These are phyloP conservation scores for Rossbeevera mucosa DNA, from an alignment of 768 basidiomycete species.

Conservation along the genomic window DNA sequence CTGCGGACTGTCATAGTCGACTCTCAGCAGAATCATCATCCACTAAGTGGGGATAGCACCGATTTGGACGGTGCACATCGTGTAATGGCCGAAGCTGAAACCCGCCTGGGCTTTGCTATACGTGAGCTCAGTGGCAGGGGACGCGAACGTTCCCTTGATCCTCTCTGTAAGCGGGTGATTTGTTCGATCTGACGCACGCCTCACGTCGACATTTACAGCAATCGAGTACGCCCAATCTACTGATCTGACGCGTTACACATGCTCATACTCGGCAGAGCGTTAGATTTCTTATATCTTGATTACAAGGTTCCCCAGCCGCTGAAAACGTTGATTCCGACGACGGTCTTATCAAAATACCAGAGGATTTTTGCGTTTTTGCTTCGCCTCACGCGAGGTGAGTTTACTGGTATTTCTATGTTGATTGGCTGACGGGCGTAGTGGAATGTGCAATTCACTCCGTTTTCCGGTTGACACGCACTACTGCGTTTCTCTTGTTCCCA, in stretches of 20 bases:
- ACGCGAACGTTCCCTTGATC: constrained; percentile 76
- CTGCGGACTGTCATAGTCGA: constrained; percentile 83
- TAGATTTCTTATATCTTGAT: constrained; percentile 88
- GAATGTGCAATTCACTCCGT: constrained; percentile 62
- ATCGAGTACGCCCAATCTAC: constrained; percentile 18
- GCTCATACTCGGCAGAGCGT: constrained; percentile 47
- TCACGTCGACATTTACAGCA: constrained; percentile 13
- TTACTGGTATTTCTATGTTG: not conserved
- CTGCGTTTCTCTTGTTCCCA: constrained; percentile 49
- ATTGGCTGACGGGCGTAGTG: constrained; percentile 37
- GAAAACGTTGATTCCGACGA: constrained; percentile 63
- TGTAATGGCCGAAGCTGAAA: constrained; percentile 60
- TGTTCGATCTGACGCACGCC: not conserved
- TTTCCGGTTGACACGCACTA: constrained; percentile 55
- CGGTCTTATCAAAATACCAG: constrained; percentile 81
- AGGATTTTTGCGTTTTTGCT: constrained; percentile 77
- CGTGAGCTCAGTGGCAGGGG: constrained; percentile 64
- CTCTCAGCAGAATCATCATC: constrained; percentile 45
- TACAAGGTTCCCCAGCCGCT: constrained; percentile 85
- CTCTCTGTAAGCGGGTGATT: constrained; percentile 56
- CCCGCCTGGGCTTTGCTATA: constrained; percentile 80
- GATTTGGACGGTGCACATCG: constrained; percentile 33
- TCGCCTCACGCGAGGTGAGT: constrained; percentile 70
- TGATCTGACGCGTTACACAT: not conserved
- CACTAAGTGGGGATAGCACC: constrained; percentile 14